phyloP scores from a whole-genome alignment of 2,329 filamentous ascomycete species.

The Sporothrix phasma region DNA sequence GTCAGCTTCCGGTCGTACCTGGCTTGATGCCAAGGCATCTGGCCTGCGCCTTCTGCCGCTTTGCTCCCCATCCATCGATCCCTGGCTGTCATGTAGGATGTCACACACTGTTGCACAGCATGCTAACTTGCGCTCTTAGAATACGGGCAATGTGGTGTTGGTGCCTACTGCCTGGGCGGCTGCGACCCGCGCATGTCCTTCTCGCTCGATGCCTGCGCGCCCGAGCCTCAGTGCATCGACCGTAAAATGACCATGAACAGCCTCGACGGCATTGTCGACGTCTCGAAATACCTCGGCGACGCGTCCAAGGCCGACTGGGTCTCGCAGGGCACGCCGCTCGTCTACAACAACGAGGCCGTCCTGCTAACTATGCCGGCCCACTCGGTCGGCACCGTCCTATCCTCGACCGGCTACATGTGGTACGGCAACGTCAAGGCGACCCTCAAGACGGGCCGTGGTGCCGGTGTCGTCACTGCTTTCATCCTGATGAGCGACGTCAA shows the following conservation, averaged over 20 bases:
- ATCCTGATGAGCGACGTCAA: slow-evolving; percentile 93
- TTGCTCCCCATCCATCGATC: background rate
- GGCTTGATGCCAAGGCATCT: background rate
- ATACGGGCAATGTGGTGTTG: slow-evolving; percentile 86
- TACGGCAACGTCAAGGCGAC: slow-evolving; percentile 85
- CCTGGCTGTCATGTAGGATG: background rate
- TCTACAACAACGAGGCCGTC: slow-evolving; percentile 53
- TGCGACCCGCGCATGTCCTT: slow-evolving; percentile 84
- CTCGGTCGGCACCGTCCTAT: slow-evolving; percentile 78
- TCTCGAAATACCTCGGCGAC: slow-evolving; percentile 80
- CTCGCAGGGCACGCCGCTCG: slow-evolving; percentile 63
- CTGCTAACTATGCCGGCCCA: slow-evolving; percentile 82
- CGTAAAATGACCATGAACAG: slow-evolving; percentile 63
- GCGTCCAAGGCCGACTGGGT: slow-evolving; percentile 77
- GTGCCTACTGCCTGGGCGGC: slow-evolving; percentile 90
- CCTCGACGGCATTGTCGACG: slow-evolving; percentile 58
- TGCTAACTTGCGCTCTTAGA: slow-evolving; percentile 40
- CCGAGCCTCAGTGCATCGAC: slow-evolving; percentile 70
- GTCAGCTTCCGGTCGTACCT: slow-evolving; percentile 27
- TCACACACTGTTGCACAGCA: slow-evolving; percentile 3
- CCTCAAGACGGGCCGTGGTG: slow-evolving; percentile 73
- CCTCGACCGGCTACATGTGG: slow-evolving; percentile 83
- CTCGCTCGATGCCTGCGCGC: slow-evolving; percentile 73
- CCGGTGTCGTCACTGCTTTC: slow-evolving; percentile 92
- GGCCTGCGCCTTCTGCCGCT: background rate